These are phyloP conservation scores for Ustilago esculenta DNA, from an alignment of 1,284 basidiomycete species.

Conservation along the genomic window DNA sequence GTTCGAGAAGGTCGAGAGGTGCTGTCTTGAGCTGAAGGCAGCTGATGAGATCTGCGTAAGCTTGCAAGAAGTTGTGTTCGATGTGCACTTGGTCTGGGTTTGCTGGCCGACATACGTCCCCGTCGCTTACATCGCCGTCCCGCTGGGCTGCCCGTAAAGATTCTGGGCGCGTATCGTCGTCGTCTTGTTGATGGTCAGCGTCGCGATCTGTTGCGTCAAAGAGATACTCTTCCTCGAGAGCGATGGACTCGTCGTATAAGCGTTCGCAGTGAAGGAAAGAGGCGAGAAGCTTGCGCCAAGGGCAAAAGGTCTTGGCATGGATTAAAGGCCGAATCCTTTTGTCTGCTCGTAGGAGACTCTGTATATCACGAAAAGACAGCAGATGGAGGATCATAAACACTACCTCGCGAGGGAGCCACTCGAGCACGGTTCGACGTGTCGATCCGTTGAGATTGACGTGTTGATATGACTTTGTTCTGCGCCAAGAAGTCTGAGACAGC, in stretches of 20 bases:
- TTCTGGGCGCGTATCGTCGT: background rate
- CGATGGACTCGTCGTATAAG: constrained; percentile 37
- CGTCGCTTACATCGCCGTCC: background rate
- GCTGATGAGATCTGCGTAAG: constrained; percentile 38
- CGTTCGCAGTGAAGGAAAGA: constrained; percentile 28
- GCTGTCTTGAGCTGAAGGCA: constrained; percentile 31
- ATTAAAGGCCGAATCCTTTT: constrained; percentile 49
- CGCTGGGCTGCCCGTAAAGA: background rate
- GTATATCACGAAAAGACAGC: constrained; percentile 47
- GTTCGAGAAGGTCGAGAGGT: constrained; percentile 44
- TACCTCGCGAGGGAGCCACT: constrained; percentile 55
- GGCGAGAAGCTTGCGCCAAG: constrained; percentile 51
- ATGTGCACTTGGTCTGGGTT: constrained; percentile 17
- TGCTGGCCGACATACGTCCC: background rate
- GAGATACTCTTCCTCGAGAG: constrained; percentile 29
- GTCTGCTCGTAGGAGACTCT: constrained; percentile 46
- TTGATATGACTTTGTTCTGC: constrained; percentile 40
- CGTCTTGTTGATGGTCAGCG: constrained; percentile 5
- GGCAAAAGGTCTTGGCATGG: constrained; percentile 41
- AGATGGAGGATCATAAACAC: constrained; percentile 51
- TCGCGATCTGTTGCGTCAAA: constrained; percentile 12
- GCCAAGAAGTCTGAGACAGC: constrained; percentile 35
- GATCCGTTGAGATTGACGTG: constrained; percentile 34
- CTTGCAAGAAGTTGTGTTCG: constrained; percentile 25
- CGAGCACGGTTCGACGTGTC: constrained; percentile 51